Conservation (phyloP, 140 eudicot species). For the Anethum foeniculum region DNA sequence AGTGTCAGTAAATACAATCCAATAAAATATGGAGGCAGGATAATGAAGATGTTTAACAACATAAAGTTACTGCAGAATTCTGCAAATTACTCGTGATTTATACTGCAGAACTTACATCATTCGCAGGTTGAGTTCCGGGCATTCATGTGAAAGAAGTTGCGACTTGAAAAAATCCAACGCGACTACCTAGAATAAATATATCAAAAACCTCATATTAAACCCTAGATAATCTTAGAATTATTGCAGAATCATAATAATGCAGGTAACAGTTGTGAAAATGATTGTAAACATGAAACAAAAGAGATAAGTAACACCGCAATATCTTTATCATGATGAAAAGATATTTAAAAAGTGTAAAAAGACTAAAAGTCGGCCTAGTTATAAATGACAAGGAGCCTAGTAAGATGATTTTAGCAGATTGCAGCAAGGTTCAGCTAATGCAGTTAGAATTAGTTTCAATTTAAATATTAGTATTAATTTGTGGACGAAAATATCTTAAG, state of each 20-base stretch:
- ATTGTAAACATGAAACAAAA: background rate
- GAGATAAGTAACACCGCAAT: slow-evolving; percentile 7
- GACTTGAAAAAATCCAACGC: background rate
- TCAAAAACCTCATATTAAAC: background rate
- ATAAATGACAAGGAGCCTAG: slow-evolving; percentile 3
- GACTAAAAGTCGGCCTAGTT: background rate
- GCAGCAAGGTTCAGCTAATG: background rate
- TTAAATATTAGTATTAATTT: background rate
- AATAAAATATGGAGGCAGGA: background rate
- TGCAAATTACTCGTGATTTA: background rate
- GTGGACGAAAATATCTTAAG: background rate
- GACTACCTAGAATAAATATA: background rate
- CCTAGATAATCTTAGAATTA: background rate
- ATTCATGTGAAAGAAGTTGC: background rate
- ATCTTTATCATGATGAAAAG: slow-evolving; percentile 12
- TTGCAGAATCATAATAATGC: background rate
- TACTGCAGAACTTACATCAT: background rate
- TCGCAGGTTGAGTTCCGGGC: background rate
- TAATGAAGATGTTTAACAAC: background rate
- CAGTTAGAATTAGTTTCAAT: background rate
- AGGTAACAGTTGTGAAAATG: background rate
- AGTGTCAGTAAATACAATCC: background rate
- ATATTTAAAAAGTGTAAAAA: background rate
- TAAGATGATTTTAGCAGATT: slow-evolving; percentile 12
- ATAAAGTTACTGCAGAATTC: background rate